Evolutionary conservation across 352 stramenopile species (phyloP), one percentile per base, ranked within the genome.

Genomic region (Phytopythium helicoides): DNA sequence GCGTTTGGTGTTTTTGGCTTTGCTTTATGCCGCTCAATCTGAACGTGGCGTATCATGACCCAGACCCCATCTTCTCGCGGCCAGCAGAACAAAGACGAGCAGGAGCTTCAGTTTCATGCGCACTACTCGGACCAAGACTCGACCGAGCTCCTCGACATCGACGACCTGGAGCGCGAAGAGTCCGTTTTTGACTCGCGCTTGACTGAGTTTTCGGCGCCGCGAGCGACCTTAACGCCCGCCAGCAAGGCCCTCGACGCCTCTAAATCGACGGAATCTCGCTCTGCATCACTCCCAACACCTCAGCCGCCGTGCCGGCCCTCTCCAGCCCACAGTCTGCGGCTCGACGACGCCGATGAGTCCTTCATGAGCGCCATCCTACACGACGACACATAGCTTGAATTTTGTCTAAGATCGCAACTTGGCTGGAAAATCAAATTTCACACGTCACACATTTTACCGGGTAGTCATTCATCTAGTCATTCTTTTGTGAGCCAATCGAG

Each of bases 361-460:
- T 73, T 87, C 53, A 87, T 86, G 79, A 62, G 81, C 52, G 56
- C 80, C 52, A 89, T 87, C 3, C 54, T 87, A 9, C 28, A 33
- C 28, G 28, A 33, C 28, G 9, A 26, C 60, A 66, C 22, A 18
- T 39, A 46, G 35, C 5, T 33, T 5, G 9, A 33, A 33, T 33
- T 5, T 33, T 33, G n/a, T n/a, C n/a, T n/a, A n/a, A n/a, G n/a
- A n/a, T n/a, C n/a, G n/a, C n/a, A n/a, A n/a, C n/a, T n/a, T n/a
- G n/a, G n/a, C n/a, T n/a, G n/a, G n/a, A 33, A 33, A 33, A 33
- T 33, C 28, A 9, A 33, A 33, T 33, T 33, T n/a, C n/a, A n/a
- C n/a, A n/a, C n/a, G n/a, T n/a, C n/a, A n/a, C n/a, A n/a, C n/a
- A n/a, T n/a, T n/a, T n/a, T n/a, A n/a, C n/a, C n/a, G n/a, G n/a